Base-by-base conservation (phyloP, 768 basidiomycete genomes). In the Russula brevipes region DNA sequence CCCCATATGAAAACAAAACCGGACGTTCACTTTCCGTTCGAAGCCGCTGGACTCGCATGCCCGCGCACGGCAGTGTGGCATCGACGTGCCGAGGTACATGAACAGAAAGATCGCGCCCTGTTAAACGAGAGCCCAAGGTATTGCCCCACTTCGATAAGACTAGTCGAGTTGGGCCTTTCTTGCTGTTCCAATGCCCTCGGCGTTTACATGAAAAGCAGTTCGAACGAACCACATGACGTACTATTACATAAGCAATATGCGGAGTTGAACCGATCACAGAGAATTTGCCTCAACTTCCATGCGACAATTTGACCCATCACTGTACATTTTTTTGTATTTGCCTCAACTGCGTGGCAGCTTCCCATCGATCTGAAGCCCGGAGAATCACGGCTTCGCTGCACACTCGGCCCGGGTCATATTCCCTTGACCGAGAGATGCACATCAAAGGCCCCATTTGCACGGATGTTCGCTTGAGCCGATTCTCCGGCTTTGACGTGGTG, bases 341-440 rank as follows among this genome's bases (percentile, higher is more conserved):
- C 53, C 53, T 41, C 12, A 39, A 30, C 38, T 30, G 5, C 54
- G 16, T 31, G 39, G 16, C 54, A 54, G 39, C 24, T 54, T 54
- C 54, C 24, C 54, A 54, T 54, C 54, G 54, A 55, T 44, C 54
- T n/a, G 41, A 41, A 33, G 54, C 54, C 39, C 5, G 17, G n/a
- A 30, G 17, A 24, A 7, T 24, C 24, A 7, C 38, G 5, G 12
- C 6, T 39, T 54, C 9, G 2, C 8, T 39, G 3, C 19, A 54
- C 53, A 12, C 45, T 6, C 10, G 36, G 19, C 53, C 19, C 41
- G 39, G 4, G 24, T 4, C 24, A 42, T 31, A 31, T 31, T 9
- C 12, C 10, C 8, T 49, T 12, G 47, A 49, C 30, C 30, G 47
- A 49, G 11, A 49, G 11, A 49, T 49, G 47, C 47, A 0, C 19